Evolutionary conservation across 2,329 filamentous ascomycete genomes (phyloP), one percentile per base, ranked within the genome.

Genomic region (Colletotrichum spinosum): DNA sequence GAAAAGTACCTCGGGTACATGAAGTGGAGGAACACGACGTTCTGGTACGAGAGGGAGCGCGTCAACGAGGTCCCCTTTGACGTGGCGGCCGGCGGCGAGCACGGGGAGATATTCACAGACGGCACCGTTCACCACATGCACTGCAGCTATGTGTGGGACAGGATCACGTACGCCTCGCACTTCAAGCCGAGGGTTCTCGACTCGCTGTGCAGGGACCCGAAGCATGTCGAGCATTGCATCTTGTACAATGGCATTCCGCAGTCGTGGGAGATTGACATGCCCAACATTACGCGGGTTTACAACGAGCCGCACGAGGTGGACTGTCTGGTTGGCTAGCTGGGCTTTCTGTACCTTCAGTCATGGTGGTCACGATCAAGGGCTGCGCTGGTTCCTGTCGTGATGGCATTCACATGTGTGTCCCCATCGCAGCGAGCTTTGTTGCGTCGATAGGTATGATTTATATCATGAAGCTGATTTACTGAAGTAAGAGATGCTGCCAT

Each of bases 61-160:
- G 55, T 65, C 37, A 50, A 65, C 42, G 42, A 65, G 45, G 56
- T 60, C 5, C 61, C 61, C 2, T 60, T 60, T 15, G 61, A 65
- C 7, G 56, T 55, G 17, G 61, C 61, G 44, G 55, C 50, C 6
- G 44, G 39, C 13, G 61, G 61, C 5, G 61, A 65, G 38, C 56
- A 65, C 11, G 56, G 45, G 1, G 56, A 60, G 45, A 60, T 65
- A n/a, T 65, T 54, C 38, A 65, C 61, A 3, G 61, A 65, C 33
- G 61, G 61, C 6, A 60, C 55, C 3, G 39, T 65, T 17, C 61
- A 65, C 17, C 56, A 60, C 38, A 60, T 60, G 61, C 61, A 65
- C 37, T 65, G 61, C 61, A 60, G 55, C 44, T 65, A 65, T 15
- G 55, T 65, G 6, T 60, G 55, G 61, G 61, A 65, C 35, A 55